Evolutionary conservation across 306 rosid genomes (phyloP), one percentile per base, ranked within the genome.

Genomic region (Oxytropis ochrocephala): DNA sequence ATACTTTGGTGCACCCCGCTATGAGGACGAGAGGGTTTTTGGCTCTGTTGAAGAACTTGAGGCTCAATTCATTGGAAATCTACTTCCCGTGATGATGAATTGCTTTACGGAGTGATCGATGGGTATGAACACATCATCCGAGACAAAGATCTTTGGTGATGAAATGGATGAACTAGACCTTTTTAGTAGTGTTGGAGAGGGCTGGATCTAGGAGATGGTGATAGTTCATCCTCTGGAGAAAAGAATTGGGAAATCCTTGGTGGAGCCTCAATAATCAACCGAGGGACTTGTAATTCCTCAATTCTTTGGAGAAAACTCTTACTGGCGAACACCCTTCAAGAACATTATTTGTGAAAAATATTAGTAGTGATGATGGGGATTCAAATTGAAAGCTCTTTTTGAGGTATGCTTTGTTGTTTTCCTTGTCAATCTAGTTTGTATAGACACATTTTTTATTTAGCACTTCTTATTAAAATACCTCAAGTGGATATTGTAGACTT

Each of bases 161-260:
- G 93, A 87, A 76, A 65, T 78, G 77, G 87, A 83, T 65, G 93
- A 86, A 29, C 75, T 79, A 51, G 93, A 89, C 55, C 60, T 87
- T 56, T 87, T 85, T 49, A 78, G 67, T 39, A 87, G 93, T 78
- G 81, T 84, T 59, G 92, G n/a, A n/a, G 96, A 30, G 91, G 93
- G 67, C 78, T 89, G 87, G 93, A 89, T 30, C 68, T 89, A 60
- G 93, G 85, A 79, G 63, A 39, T 27, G 88, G 83, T 59, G 86
- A 83, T 8, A 81, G 54, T 70, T 72, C 44, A 69, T 80, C 61
- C 12, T 74, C 74, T 60, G 76, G 32, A 46, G 78, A 46, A 72
- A 88, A 63, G 75, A 69, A 70, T n/a, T 82, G 43, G 76, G 55
- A 33, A 73, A 55, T 89, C 75, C 51, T 79, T 66, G 82, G 78